Evolutionary conservation across 179 eudicot genomes (phyloP), one percentile per base, ranked within the genome.

Genomic region (Silene vulgaris): DNA sequence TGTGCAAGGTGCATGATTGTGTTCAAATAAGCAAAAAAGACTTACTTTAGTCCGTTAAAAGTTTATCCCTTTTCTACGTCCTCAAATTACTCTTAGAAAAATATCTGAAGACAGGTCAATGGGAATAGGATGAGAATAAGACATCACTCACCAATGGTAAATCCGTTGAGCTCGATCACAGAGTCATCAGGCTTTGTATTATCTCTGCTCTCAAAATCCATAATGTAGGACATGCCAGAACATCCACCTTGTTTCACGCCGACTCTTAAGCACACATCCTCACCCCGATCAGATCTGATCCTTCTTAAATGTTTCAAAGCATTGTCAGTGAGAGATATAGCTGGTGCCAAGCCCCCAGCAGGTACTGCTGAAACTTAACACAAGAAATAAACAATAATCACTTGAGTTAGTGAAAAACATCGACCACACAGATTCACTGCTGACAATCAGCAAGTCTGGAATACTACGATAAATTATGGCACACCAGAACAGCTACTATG

Each of bases 171-270:
- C 81, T 90, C 93, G 48, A 92, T 95, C 67, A 89, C 76, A 8
- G 95, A 85, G 78, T 94, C 99, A 85, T 92, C 99, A 63, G 95
- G 89, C 79, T 88, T 82, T 3, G 86, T 73, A 57, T 88, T 90
- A 28, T 84, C 92, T 84, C 75, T 87, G 82, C 84, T 90, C 85
- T 96, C 99, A 76, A 96, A 96, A 85, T 96, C 97, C 99, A 96
- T 96, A 12, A 89, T 85, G 82, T 96, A 96, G 59, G 99, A 96
- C 97, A 96, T 84, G 56, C 99, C 99, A 23, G 99, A 96, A 86
- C 99, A 96, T 75, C 99, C 97, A 84, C 99, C 99, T 75, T 96
- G 97, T 82, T 87, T 96, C 57, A 96, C 97, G 43, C 99, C 99
- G 72, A 96, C 91, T 82, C 99, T 88, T 66, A 96, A 88, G 85